Evolutionary conservation across 345 rosid genomes (phyloP).

Genomic region (Pistacia integerrima): DNA sequence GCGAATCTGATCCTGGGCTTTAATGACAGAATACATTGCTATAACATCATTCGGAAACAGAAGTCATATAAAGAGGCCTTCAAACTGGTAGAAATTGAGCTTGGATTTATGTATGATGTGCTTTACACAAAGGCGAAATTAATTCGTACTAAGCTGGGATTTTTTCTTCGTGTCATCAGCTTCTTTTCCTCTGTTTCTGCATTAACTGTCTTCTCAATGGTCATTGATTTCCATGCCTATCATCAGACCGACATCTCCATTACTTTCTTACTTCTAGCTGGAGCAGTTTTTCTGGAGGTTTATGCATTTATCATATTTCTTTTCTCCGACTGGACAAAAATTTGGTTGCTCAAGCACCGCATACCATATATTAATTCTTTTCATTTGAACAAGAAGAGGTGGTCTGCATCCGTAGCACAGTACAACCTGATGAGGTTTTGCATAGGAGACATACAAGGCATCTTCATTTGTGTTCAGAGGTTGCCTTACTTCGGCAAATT

Average conservation of each 20-base stretch:
- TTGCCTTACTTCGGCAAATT: neutral
- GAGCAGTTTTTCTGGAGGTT: neutral
- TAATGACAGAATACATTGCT: conserved; percentile 17
- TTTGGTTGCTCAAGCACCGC: too few relatives aligned
- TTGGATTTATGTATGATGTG: neutral
- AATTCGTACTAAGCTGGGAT: conserved; percentile 14
- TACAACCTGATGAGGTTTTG: neutral
- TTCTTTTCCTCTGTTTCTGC: neutral
- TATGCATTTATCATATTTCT: too few relatives aligned
- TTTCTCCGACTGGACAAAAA: neutral
- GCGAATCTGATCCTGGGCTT: conserved; percentile 29
- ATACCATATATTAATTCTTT: too few relatives aligned
- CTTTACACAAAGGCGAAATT: conserved; percentile 36
- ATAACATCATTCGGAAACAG: neutral
- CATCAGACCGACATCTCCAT: neutral
- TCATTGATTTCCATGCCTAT: neutral
- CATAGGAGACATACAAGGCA: neutral
- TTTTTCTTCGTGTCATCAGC: conserved; percentile 5
- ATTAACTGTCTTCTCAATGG: neutral
- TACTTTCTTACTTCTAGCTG: neutral
- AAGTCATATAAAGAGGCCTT: conserved; percentile 27
- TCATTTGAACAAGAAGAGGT: neutral
- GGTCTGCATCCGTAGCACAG: conserved; percentile 12
- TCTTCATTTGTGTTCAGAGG: neutral
- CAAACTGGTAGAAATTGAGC: conserved; percentile 33